Evolutionary conservation across 129 eudicot species (phyloP).

Genomic region (Arctium minus): DNA sequence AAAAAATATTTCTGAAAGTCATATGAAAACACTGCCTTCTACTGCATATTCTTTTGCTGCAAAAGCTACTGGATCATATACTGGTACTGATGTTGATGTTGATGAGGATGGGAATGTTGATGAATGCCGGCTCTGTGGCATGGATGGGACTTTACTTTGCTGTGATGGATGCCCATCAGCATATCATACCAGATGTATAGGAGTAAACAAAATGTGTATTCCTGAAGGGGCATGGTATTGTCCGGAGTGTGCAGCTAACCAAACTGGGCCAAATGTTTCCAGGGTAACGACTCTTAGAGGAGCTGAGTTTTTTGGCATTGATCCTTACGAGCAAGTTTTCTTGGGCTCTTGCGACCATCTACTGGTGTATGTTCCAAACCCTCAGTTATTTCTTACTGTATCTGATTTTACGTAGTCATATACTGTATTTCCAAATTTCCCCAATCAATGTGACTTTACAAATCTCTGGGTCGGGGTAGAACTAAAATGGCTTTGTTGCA

Average conservation of each 20-base stretch:
- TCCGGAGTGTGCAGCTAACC: conserved; percentile 75
- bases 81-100: conserved; percentile 37
- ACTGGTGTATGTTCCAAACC: conserved; percentile 68
- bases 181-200: conserved; percentile 92
- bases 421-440: neutral
- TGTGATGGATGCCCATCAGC: conserved; percentile 99
- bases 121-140: conserved; percentile 93
- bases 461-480: neutral
- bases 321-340: conserved; percentile 75
- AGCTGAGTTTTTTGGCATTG: conserved; percentile 75
- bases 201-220: conserved; percentile 62
- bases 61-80: conserved; percentile 24
- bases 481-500: neutral
- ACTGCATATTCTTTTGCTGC: conserved; percentile 24
- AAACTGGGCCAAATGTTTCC: conserved; percentile 51
- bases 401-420: neutral
- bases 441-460: neutral
- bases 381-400: neutral
- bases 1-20: conserved; percentile 31
- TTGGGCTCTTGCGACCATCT: conserved; percentile 83
- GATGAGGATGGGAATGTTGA: conserved; percentile 82
- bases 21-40: conserved; percentile 18
- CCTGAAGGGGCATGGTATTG: conserved; percentile 93
- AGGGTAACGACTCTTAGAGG: conserved; percentile 61
- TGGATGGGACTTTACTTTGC: conserved; percentile 93